Conservation (phyloP, 1,139 yeast species). For the Pichia terricola region DNA sequence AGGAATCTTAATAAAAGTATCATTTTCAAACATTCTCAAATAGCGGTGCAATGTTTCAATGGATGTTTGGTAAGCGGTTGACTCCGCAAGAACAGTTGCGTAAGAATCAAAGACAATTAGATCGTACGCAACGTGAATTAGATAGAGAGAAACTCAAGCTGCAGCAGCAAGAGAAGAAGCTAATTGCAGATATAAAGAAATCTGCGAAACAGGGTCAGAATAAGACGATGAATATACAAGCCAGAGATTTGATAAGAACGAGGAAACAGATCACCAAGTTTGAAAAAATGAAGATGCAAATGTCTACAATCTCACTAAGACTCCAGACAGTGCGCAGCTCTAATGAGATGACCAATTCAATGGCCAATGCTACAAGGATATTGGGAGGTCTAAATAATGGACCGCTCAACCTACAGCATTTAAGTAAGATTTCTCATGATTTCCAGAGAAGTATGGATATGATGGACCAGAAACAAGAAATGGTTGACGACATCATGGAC, state of each 20-base stretch:
- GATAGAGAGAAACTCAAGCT: conserved; percentile 79
- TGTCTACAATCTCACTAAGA: conserved; percentile 86
- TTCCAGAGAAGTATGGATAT: conserved; percentile 89
- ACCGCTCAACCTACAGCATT: conserved; percentile 79
- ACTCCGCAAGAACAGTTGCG: conserved; percentile 94
- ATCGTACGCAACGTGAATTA: conserved; percentile 86
- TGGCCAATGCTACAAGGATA: conserved; percentile 90
- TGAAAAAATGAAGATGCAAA: conserved; percentile 87
- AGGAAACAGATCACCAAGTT: conserved; percentile 69
- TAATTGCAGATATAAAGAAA: conserved; percentile 76
- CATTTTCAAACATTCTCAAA: too few species aligned
- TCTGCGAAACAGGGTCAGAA: conserved; percentile 86
- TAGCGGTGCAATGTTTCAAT: conserved; percentile 47
- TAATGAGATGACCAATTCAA: conserved; percentile 90
- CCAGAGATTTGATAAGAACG: conserved; percentile 88
- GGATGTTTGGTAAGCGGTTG: conserved; percentile 90
- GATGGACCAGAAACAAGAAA: conserved; percentile 98
- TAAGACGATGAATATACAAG: conserved; percentile 86
- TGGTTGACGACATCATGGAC: conserved; percentile 97
- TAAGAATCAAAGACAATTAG: conserved; percentile 88
- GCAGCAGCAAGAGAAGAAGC: conserved; percentile 85
- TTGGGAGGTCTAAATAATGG: conserved; percentile 76
- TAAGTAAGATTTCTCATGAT: conserved; percentile 87
- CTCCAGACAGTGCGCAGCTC: conserved; percentile 86
- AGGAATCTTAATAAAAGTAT: too few species aligned